A percentile compares a stretch with the other conserved stretches of the same genome.
Evolutionary conservation across 192 early-diverging fungal genomes (phyloP).

Genomic region (Spizellomyces punctatus): DNA sequence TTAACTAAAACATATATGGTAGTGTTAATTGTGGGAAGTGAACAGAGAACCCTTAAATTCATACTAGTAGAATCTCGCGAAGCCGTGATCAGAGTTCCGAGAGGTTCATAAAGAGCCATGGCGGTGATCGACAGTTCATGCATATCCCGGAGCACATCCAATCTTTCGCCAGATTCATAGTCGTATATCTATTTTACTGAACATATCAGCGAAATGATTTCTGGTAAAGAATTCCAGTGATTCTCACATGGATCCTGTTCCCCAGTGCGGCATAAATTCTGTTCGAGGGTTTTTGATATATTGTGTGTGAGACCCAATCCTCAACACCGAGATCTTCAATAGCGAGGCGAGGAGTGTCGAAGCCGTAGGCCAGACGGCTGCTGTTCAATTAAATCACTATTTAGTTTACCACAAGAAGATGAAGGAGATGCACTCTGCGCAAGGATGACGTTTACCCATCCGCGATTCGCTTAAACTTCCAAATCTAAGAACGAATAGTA

Average conservation of each 20-base stretch:
- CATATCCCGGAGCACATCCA: constrained; percentile 39
- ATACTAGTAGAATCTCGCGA: constrained; percentile 54
- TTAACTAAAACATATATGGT: constrained; percentile 38
- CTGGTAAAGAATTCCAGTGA: background rate
- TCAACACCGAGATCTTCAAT: constrained; percentile 48
- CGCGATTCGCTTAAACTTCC: constrained; percentile 27
- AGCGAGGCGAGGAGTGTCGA: constrained; percentile 38
- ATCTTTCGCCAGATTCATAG: constrained; percentile 39
- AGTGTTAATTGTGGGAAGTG: background rate
- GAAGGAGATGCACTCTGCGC: background rate
- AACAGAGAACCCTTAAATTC: background rate
- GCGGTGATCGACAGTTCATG: constrained; percentile 53
- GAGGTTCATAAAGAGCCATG: constrained; percentile 40
- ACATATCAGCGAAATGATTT: background rate
- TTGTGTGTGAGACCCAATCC: constrained; percentile 49
- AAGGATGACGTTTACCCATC: background rate
- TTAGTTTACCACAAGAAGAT: background rate
- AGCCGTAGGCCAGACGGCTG: constrained; percentile 24
- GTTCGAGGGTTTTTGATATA: constrained; percentile 25
- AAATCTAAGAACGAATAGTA: constrained; percentile 31
- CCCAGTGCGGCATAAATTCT: constrained; percentile 47
- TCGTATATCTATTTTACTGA: constrained; percentile 49
- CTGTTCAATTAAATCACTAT: background rate
- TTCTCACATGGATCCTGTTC: constrained; percentile 44
- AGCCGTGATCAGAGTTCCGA: constrained; percentile 51